Conservation (phyloP, 2,329 filamentous ascomycete genomes). For the Cordyceps militaris region DNA sequence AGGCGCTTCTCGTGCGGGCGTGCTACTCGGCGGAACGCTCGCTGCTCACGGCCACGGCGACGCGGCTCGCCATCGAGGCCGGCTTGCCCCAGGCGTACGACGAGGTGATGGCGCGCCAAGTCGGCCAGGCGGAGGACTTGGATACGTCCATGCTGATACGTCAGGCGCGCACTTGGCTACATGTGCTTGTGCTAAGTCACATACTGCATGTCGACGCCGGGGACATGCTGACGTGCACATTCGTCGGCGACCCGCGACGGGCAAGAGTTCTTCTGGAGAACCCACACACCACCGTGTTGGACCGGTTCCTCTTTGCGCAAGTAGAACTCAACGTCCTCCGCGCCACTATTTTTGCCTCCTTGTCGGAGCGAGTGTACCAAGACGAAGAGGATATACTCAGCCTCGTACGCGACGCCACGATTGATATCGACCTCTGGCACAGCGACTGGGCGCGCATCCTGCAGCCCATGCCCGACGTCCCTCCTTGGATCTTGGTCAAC, state of each 20-base stretch:
- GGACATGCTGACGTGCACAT: conserved; percentile 20
- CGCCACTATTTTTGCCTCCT: conserved; percentile 30
- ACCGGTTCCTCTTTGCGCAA: conserved; percentile 45
- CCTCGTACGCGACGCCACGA: conserved; percentile 36
- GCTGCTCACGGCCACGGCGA: conserved; percentile 41
- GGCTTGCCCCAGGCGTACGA: conserved; percentile 37
- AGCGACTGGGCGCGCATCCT: conserved; percentile 28
- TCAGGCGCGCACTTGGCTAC: conserved; percentile 43
- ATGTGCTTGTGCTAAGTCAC: conserved; percentile 44
- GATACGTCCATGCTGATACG: conserved; percentile 28
- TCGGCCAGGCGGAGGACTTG: background rate
- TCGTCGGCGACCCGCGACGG: conserved; percentile 37
- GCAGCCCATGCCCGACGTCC: background rate
- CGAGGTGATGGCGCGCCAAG: conserved; percentile 25
- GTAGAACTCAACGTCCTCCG: conserved; percentile 33
- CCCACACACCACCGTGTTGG: conserved; percentile 36
- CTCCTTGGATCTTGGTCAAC: conserved; percentile 35
- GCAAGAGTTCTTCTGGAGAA: conserved; percentile 38
- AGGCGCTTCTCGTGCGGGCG: conserved; percentile 44
- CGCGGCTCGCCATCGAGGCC: conserved; percentile 43
- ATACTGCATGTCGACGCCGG: conserved; percentile 38
- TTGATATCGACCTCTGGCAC: conserved; percentile 44
- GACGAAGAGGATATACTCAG: conserved; percentile 31
- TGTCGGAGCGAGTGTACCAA: conserved; percentile 21
- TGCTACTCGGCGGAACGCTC: conserved; percentile 47